Percentiles rank a stretch among this genome's conserved stretches.
Evolutionary conservation across 371 early-diverging fungal genomes (phyloP).

Genomic region (Rhizopus microsporus): DNA sequence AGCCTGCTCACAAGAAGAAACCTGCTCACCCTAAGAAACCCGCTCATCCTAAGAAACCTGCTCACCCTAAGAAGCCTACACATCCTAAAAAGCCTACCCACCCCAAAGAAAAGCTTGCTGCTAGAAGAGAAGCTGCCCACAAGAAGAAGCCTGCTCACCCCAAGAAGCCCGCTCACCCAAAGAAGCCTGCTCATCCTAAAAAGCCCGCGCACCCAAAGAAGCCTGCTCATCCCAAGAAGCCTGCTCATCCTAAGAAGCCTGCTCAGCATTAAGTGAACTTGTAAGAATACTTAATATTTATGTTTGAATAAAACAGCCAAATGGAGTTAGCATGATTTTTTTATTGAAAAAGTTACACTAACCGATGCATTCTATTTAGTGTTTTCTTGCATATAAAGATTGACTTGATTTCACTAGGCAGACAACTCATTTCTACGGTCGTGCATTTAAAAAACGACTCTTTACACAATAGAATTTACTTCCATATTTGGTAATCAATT

Average conservation of each 20-base stretch:
- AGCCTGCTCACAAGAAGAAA: neutral
- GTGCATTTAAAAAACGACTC: too few relatives aligned
- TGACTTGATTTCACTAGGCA: constrained; percentile 1
- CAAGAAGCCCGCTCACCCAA: neutral
- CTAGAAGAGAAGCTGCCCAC: neutral
- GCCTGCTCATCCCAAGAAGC: too few relatives aligned
- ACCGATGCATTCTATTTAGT: too few relatives aligned
- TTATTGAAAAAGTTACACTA: too few relatives aligned
- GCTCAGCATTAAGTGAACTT: too few relatives aligned
- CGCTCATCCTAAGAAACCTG: neutral
- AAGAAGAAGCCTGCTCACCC: constrained; percentile 1
- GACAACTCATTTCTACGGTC: too few relatives aligned
- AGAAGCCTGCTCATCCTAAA: constrained; percentile 1
- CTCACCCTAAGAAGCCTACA: neutral
- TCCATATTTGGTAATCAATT: too few relatives aligned
- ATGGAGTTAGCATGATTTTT: too few relatives aligned
- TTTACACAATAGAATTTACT: too few relatives aligned
- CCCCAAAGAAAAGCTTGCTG: neutral
- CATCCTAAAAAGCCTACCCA: neutral
- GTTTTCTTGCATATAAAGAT: constrained; percentile 11
- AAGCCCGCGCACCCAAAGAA: neutral
- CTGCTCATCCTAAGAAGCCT: too few relatives aligned
- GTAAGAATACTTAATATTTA: too few relatives aligned
- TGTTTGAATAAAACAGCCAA: too few relatives aligned
- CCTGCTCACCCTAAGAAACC: constrained; percentile 6